Evolutionary conservation across 306 rosid genomes (phyloP).

Genomic region (Vigna nakashimae): DNA sequence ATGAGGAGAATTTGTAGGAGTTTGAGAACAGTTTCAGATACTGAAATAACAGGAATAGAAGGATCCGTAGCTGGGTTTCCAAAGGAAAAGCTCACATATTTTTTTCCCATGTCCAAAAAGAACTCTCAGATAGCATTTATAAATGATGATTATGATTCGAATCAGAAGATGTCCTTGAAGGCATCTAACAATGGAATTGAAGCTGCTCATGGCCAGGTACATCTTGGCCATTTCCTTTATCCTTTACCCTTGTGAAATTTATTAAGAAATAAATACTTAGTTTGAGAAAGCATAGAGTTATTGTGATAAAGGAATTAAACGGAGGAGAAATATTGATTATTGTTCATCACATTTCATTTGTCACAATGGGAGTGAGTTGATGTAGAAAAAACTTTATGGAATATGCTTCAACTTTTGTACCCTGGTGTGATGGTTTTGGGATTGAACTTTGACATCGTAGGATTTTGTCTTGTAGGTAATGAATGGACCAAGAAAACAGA

Average conservation of each 20-base stretch:
- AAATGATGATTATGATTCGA: constrained; percentile 49
- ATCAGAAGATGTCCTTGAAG: constrained; percentile 49
- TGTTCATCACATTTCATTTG: constrained; percentile 19
- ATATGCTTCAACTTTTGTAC: constrained; percentile 19
- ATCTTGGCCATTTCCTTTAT: constrained; percentile 18
- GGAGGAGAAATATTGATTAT: not conserved
- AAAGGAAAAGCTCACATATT: constrained; percentile 44
- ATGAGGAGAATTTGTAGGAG: constrained; percentile 87
- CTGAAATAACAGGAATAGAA: constrained; percentile 58
- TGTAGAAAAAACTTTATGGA: not conserved
- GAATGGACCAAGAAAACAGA: constrained; percentile 64
- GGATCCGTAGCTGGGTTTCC: constrained; percentile 48
- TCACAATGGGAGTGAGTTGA: not conserved
- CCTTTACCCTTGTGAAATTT: constrained; percentile 9
- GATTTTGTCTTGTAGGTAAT: constrained; percentile 53
- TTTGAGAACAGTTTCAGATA: constrained; percentile 89
- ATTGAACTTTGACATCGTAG: constrained; percentile 29
- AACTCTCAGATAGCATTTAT: constrained; percentile 55
- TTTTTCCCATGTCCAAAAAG: constrained; percentile 45
- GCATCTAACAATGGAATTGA: constrained; percentile 53
- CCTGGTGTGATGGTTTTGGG: constrained; percentile 11
- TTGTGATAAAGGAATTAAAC: not conserved
- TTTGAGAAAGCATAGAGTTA: constrained; percentile 57
- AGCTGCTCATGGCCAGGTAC: constrained; percentile 61
- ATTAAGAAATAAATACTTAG: constrained; percentile 25